These are phyloP conservation scores for Penicillium dipodomyicola DNA, from an alignment of 495 filamentous ascomycete genomes.

Conservation along the genomic window DNA sequence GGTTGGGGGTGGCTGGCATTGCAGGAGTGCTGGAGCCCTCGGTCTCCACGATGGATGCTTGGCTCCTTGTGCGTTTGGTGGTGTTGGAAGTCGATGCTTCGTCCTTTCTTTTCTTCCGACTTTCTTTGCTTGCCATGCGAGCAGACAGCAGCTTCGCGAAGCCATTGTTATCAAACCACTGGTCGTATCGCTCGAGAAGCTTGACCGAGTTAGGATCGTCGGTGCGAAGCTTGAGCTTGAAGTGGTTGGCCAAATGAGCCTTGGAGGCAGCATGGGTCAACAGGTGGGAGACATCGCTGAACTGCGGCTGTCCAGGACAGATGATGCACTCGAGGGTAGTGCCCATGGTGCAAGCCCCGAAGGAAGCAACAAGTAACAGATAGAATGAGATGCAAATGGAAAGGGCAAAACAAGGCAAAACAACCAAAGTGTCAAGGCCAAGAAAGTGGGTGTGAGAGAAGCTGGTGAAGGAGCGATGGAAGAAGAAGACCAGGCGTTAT, in stretches of 20 bases:
- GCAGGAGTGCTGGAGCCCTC: slow-evolving; percentile 2
- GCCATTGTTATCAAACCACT: slow-evolving; percentile 65
- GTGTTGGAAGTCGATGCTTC: slow-evolving; percentile 11
- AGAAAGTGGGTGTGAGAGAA: neutral
- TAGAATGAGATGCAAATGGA: slow-evolving; percentile 5
- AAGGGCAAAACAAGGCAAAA: slow-evolving; percentile 4
- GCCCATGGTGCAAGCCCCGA: slow-evolving; percentile 29
- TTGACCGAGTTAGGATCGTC: slow-evolving; percentile 51
- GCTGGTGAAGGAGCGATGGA: slow-evolving; percentile 20
- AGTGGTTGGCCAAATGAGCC: slow-evolving; percentile 71
- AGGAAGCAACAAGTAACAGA: slow-evolving; percentile 6
- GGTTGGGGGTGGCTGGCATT: slow-evolving; percentile 1
- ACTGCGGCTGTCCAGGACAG: slow-evolving; percentile 71
- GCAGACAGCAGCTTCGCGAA: slow-evolving; percentile 66
- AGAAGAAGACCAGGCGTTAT: neutral
- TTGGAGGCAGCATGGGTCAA: slow-evolving; percentile 87
- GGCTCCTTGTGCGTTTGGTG: slow-evolving; percentile 6
- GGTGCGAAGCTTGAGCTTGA: slow-evolving; percentile 65
- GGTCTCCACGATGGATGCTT: neutral
- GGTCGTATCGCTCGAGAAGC: slow-evolving; percentile 58
- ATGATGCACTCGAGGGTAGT: slow-evolving; percentile 74
- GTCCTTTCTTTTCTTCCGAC: slow-evolving; percentile 49
- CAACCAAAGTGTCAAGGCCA: slow-evolving; percentile 7
- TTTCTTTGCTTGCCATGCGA: slow-evolving; percentile 68
- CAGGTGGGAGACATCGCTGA: slow-evolving; percentile 85